Base-by-base conservation (phyloP, 73 alveolate species). In the Durusdinium trenchii region DNA sequence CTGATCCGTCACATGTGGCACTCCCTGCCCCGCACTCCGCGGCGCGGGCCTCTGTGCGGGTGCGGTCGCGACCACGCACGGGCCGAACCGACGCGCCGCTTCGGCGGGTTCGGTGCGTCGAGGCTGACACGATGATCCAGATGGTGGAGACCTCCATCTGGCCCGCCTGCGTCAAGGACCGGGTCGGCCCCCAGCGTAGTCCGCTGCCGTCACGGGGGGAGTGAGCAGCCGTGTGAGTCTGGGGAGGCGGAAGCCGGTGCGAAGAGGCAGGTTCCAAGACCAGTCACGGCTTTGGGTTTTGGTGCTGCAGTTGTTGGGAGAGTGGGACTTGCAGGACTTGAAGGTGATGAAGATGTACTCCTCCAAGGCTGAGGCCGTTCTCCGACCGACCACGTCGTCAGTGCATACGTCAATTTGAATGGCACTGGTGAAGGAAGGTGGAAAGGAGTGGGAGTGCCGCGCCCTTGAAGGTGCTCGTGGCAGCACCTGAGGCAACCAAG, bases 81-180 rank as follows among this genome's bases (percentile, higher is more conserved):
- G n/a, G n/a, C n/a, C 73, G 73, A 20, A 28, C 28, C n/a, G 73
- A 60, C 16, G 73, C 28, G 73, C 73, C 73, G 73, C 73, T 60
- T 60, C n/a, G n/a, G 73, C 16, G n/a, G n/a, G n/a, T n/a, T n/a
- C n/a, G n/a, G n/a, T n/a, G n/a, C n/a, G 4, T 67, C 71, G 81
- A 54, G 87, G 98, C 67, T 7, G 98, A 92, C 61, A 92, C 98
- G 14, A 92, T 92, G 98, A 71, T 92, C 78, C 89, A 92, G 50
- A 92, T 92, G 98, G 87, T 67, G 87, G 98, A 92, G 57, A 92
- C 98, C 9, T 89, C 89, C 98, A 54, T 69, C 50, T 42, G 67
- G 91, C 98, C 98, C 7, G 98, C 98, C 7, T 92, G 98, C 78
- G 98, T 43, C 57, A 92, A 48, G 89, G 98, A 69, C 46, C 14